Evolutionary conservation across 768 basidiomycete species (phyloP), one percentile per base, ranked within the genome.

Genomic region (Panellus pusillus): DNA sequence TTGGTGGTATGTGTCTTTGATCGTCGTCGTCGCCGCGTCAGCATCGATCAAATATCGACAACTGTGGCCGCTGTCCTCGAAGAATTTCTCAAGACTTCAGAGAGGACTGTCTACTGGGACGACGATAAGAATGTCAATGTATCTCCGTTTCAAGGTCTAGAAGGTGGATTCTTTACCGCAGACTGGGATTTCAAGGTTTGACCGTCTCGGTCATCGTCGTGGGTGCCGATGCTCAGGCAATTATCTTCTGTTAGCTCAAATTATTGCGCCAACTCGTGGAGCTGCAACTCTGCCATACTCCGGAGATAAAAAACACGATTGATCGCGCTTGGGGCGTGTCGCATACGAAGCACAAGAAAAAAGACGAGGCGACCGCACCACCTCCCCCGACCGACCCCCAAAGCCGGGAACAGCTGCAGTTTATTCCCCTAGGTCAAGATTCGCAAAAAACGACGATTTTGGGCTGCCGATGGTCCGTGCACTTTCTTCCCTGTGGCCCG

Each of bases 381-480:
- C 80, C 82, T 35, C 78, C 80, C 39, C 69, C 84, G 51, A 72
- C 75, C 44, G 85, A 88, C 68, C 79, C 84, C n/a, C 74, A 76
- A 55, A 88, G 84, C 63, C 83, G 80, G 65, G 83, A 84, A 61
- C 78, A 71, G 39, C 72, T 93, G 45, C 80, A 83, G 54, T 72
- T 89, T 43, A 59, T 79, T 50, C 91, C 92, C 15, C 66, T 93
- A 20, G 92, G 92, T 41, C 89, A 91, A 65, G 92, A 94, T 67
- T 69, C 67, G 47, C 77, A 79, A 47, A 82, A 88, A 61, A 89
- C n/a, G 82, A 69, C 87, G 92, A 47, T 94, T 84, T 71, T 94
- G 92, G 92, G 71, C 87, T 61, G 81, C 81, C 67, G 92, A 93
- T 83, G 89, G 91, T 94, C 77, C 79, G 91, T 91, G 77, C 76